phyloP scores from a whole-genome alignment of 768 basidiomycete species.

The Pleurotus cornucopiae region DNA sequence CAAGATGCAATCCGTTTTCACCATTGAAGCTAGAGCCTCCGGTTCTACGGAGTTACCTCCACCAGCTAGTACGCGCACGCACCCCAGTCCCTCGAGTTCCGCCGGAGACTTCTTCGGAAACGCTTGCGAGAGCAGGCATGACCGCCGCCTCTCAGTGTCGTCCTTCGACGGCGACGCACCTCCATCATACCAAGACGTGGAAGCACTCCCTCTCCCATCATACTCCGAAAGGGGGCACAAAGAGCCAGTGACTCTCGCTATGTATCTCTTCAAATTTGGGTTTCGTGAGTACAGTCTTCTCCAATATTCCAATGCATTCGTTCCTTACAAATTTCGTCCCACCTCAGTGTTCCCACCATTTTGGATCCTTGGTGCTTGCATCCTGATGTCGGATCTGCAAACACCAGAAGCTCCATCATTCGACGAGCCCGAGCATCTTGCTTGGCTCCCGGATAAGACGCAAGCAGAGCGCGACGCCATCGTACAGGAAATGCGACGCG shows the following conservation, averaged over 20 bases:
- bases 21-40: background rate
- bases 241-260: slow-evolving; percentile 39
- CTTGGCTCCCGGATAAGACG: slow-evolving; percentile 55
- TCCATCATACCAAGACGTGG: slow-evolving; percentile 6
- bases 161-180: slow-evolving; percentile 5
- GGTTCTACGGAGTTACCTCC: background rate
- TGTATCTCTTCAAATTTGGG: slow-evolving; percentile 44
- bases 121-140: slow-evolving; percentile 1
- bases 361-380: slow-evolving; percentile 38
- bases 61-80: background rate
- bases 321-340: background rate
- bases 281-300: slow-evolving; percentile 32
- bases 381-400: slow-evolving; percentile 35
- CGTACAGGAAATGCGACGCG: slow-evolving; percentile 40
- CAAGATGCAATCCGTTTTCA: background rate
- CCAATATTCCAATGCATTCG: background rate
- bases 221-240: slow-evolving; percentile 13
- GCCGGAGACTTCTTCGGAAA: slow-evolving; percentile 4
- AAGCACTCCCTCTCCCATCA: slow-evolving; percentile 2
- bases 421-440: slow-evolving; percentile 1
- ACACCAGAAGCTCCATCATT: slow-evolving; percentile 18
- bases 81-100: background rate
- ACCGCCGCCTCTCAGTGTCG: slow-evolving; percentile 2
- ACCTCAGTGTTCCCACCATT: slow-evolving; percentile 42
- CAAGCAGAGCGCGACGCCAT: slow-evolving; percentile 43